Evolutionary conservation across 257 asterid genomes (phyloP).

Genomic region (Solanum pinnatisectum): DNA sequence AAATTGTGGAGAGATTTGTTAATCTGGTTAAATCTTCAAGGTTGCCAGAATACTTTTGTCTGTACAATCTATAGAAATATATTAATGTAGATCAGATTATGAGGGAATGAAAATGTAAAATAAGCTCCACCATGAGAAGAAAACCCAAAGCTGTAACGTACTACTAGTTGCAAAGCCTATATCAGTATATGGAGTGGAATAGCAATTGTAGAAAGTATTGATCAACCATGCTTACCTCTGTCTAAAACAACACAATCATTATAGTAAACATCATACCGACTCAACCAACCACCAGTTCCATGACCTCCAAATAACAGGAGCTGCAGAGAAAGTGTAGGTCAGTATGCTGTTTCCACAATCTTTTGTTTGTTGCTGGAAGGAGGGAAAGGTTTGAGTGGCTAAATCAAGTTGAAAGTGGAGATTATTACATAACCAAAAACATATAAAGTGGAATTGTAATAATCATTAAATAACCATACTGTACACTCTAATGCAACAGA

Average conservation of each 20-base stretch:
- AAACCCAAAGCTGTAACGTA: background rate
- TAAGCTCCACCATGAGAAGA: background rate
- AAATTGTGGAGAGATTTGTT: background rate
- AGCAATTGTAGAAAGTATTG: background rate
- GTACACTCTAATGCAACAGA: background rate
- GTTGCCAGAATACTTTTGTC: background rate
- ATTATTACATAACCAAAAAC: background rate
- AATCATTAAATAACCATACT: background rate
- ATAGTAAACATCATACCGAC: conserved; percentile 90
- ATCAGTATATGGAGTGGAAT: background rate
- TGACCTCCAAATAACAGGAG: conserved; percentile 97
- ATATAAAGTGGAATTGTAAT: background rate
- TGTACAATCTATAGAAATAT: background rate
- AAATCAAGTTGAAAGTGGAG: background rate
- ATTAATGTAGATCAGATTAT: background rate
- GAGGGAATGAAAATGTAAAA: background rate
- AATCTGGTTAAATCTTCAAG: background rate
- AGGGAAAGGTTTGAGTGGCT: background rate
- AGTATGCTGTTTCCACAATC: background rate
- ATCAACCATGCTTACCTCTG: conserved; percentile 52
- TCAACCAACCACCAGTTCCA: conserved; percentile 99
- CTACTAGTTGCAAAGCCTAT: background rate
- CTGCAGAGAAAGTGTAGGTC: conserved; percentile 33
- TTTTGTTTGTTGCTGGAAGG: background rate
- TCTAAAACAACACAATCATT: conserved; percentile 88